phyloP scores from a whole-genome alignment of 495 filamentous ascomycete species.

The Podospora fimiseda region DNA sequence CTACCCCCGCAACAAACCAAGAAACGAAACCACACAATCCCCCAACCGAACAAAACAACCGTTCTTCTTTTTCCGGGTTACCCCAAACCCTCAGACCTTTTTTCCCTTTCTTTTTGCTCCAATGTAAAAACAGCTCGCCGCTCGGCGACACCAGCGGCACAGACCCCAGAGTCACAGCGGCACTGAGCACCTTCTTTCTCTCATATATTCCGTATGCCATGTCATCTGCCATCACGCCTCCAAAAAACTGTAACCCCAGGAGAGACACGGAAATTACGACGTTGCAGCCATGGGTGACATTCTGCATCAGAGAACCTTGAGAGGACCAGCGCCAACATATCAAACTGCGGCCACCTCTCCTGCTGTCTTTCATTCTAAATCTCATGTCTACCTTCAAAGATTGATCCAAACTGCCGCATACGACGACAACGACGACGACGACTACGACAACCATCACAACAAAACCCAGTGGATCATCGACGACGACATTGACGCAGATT shows the following conservation, averaged over 20 bases:
- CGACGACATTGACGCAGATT: not conserved
- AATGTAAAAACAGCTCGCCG: not conserved
- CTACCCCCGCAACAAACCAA: no score
- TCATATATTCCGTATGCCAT: no score
- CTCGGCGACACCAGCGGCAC: not conserved
- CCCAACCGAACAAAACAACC: no score
- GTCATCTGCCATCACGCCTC: conserved; percentile 5
- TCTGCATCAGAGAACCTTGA: conserved; percentile 7
- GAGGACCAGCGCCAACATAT: conserved; percentile 8
- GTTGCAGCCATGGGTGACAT: conserved; percentile 13
- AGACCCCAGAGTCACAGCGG: not conserved
- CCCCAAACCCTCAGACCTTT: not conserved
- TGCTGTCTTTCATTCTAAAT: no score
- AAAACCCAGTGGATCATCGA: no score
- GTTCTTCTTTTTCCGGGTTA: no score
- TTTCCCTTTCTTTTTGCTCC: not conserved
- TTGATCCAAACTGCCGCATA: conserved; percentile 18
- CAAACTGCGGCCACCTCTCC: no score
- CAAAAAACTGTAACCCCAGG: not conserved
- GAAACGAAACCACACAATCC: no score
- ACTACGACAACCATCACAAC: not conserved
- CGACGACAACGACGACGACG: not conserved
- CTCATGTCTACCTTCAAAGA: conserved; percentile 15
- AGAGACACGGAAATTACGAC: conserved; percentile 15
- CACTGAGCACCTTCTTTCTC: not conserved